These are phyloP conservation scores for Boletus rubroflammeus DNA, from an alignment of 768 basidiomycete genomes.

Conservation along the genomic window DNA sequence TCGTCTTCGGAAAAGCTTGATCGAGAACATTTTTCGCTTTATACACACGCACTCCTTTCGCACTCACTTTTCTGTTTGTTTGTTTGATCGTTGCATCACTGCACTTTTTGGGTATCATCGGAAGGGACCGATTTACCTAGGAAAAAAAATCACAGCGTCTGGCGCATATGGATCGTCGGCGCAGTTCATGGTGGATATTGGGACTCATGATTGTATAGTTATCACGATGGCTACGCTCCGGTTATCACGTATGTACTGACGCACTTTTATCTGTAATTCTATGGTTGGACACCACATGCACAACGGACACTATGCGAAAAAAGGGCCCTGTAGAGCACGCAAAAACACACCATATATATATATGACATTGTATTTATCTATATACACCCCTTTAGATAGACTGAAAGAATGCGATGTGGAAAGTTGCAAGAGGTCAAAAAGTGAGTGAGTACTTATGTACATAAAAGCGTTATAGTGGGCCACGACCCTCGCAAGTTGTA, in stretches of 20 bases:
- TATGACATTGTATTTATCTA: background rate
- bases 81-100: background rate
- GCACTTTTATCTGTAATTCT: conserved; percentile 22
- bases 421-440: background rate
- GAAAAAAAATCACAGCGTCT: conserved; percentile 1
- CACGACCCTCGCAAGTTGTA: too few relatives aligned
- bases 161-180: conserved; percentile 14
- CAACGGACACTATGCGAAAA: background rate
- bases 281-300: background rate
- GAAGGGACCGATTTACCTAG: background rate
- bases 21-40: background rate
- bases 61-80: background rate
- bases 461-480: too few relatives aligned
- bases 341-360: background rate
- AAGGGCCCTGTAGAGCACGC: background rate
- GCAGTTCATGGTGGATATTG: conserved; percentile 12
- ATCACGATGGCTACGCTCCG: conserved; percentile 8
- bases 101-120: conserved; percentile 1
- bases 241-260: conserved; percentile 15
- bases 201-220: conserved; percentile 20
- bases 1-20: conserved; percentile 46
- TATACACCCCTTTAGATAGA: background rate
- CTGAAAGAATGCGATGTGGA: background rate
- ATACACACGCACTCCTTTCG: conserved; percentile 5
- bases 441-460: background rate